Percentiles rank a stretch among this genome's conserved stretches.
phyloP scores from a whole-genome alignment of 345 rosid genomes.

The Melaleuca quinquenervia region DNA sequence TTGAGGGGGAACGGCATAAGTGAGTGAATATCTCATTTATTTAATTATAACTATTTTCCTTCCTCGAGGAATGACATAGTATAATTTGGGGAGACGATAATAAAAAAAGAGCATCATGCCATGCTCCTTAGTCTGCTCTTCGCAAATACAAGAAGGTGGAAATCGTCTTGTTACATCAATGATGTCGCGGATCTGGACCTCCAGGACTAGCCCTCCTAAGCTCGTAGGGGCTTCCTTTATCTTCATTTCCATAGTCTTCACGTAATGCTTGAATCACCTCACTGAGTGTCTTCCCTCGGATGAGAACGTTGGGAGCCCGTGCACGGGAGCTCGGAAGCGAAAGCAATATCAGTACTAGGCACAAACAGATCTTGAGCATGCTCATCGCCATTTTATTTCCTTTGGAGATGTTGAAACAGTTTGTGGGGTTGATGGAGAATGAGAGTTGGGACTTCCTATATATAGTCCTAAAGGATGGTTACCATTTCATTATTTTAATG shows the following conservation, averaged over 20 bases:
- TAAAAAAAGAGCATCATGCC: background rate
- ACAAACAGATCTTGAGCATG: background rate
- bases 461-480: background rate
- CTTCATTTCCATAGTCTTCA: background rate
- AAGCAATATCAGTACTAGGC: background rate
- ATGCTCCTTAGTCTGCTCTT: too few relatives aligned
- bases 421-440: background rate
- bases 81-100: background rate
- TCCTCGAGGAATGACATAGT: background rate
- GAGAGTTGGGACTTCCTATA: background rate
- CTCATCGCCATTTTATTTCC: background rate
- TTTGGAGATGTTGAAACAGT: background rate
- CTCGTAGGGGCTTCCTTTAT: background rate
- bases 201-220: background rate
- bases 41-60: background rate
- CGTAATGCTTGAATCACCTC: background rate
- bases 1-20: background rate
- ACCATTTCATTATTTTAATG: background rate
- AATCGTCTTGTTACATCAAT: background rate
- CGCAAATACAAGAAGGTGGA: background rate
- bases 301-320: background rate
- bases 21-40: background rate
- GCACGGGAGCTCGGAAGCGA: background rate
- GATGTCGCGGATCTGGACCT: constrained; percentile 2
- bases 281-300: background rate